A percentile compares a stretch with the other conserved stretches of the same genome.
These are phyloP conservation scores for Pleurotus platypus DNA, from an alignment of 768 basidiomycete genomes.

Conservation along the genomic window DNA sequence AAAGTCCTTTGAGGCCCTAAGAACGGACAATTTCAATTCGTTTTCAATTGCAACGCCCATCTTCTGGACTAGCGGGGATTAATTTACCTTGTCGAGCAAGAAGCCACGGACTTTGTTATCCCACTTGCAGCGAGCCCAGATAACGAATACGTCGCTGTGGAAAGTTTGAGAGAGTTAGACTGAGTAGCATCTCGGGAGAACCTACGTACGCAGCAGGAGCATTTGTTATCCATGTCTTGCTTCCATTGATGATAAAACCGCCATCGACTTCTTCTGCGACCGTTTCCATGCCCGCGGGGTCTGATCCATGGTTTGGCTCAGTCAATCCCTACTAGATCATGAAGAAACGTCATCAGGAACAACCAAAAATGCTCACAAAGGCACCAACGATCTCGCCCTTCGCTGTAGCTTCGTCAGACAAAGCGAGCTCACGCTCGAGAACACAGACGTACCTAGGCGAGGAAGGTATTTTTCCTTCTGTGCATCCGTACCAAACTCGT, in stretches of 20 bases:
- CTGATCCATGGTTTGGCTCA: slow-evolving; percentile 96
- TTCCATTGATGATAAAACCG: slow-evolving; percentile 83
- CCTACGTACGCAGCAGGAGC: slow-evolving; percentile 78
- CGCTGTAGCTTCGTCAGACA: slow-evolving; percentile 37
- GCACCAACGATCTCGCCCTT: slow-evolving; percentile 87
- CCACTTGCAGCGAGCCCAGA: slow-evolving; percentile 97
- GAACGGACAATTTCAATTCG: neutral
- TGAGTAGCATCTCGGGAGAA: neutral
- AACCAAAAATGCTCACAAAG: slow-evolving; percentile 60
- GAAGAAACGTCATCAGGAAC: slow-evolving; percentile 1
- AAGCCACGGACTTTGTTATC: slow-evolving; percentile 89
- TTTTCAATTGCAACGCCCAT: neutral
- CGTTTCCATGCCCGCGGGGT: slow-evolving; percentile 98
- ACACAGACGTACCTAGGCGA: slow-evolving; percentile 52
- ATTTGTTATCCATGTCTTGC: slow-evolving; percentile 98
- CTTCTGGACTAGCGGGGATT: neutral
- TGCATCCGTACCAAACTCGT: slow-evolving; percentile 83
- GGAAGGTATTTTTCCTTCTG: slow-evolving; percentile 94
- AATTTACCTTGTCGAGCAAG: slow-evolving; percentile 77
- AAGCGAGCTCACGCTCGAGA: neutral
- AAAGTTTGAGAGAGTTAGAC: slow-evolving; percentile 9
- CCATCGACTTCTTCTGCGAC: slow-evolving; percentile 81
- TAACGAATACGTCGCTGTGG: slow-evolving; percentile 77
- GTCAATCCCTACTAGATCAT: slow-evolving; percentile 69
- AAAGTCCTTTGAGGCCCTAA: slow-evolving; percentile 78